Conservation (phyloP, 345 rosid genomes). For the Bretschneidera sinensis region DNA sequence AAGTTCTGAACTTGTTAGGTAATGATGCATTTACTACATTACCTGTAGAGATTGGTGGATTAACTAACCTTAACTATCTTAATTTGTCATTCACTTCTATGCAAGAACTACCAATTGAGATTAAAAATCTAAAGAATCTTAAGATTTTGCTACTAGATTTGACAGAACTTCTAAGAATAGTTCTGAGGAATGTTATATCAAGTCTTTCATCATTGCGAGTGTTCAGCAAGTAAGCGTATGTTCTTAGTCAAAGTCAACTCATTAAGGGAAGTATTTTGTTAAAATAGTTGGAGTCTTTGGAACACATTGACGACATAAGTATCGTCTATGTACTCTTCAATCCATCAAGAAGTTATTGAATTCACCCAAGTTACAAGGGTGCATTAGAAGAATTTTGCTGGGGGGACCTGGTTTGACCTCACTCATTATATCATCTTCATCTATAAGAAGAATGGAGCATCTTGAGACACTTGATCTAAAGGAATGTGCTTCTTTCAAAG, state of each 20-base stretch:
- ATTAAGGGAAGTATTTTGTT: background rate
- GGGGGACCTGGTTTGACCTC: background rate
- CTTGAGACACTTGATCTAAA: background rate
- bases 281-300: background rate
- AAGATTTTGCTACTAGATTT: slow-evolving; percentile 11
- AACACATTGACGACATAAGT: background rate
- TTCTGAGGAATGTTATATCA: background rate
- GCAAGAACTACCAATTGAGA: background rate
- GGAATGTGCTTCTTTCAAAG: background rate
- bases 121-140: background rate
- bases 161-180: background rate
- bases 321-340: background rate
- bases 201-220: slow-evolving; percentile 7
- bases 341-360: background rate
- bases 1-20: background rate
- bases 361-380: background rate
- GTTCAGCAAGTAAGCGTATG: background rate
- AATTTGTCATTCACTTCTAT: slow-evolving; percentile 12
- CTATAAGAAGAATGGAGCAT: background rate
- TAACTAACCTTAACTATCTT: slow-evolving; percentile 11
- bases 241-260: too few species aligned
- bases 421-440: background rate
- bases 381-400: background rate
- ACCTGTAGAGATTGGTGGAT: background rate
- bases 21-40: background rate